A percentile compares a stretch with the other conserved stretches of the same genome.
These are phyloP conservation scores for Agarophyton chilense DNA, from an alignment of 23 red algal species.

Conservation along the genomic window DNA sequence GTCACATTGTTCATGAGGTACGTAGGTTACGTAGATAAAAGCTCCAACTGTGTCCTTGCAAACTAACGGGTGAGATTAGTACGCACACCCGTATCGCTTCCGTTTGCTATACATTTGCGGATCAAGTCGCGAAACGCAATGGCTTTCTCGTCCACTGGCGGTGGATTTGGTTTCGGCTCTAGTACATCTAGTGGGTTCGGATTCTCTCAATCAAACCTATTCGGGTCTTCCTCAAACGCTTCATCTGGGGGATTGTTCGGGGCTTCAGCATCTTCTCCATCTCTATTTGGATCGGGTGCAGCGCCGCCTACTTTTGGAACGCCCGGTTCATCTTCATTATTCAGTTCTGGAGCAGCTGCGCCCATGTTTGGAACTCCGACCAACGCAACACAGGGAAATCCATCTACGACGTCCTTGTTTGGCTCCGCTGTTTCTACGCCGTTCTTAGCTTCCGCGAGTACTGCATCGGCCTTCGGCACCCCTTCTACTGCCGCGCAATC, in stretches of 20 bases:
- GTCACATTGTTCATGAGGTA: too few relatives aligned
- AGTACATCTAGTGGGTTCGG: neutral
- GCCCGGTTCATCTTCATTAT: neutral
- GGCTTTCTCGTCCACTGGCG: neutral
- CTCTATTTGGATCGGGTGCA: neutral
- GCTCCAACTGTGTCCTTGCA: too few relatives aligned
- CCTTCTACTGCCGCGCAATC: neutral
- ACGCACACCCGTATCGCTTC: too few relatives aligned
- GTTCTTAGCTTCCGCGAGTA: neutral
- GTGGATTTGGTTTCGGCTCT: neutral
- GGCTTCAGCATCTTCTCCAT: slow-evolving; percentile 7
- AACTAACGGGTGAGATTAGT: too few relatives aligned
- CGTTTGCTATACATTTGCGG: neutral
- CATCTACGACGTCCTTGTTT: neutral
- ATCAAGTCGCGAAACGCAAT: neutral
- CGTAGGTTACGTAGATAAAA: too few relatives aligned
- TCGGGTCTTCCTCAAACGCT: neutral
- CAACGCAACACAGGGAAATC: neutral
- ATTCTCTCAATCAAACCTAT: neutral
- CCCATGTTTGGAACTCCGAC: neutral
- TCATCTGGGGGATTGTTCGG: slow-evolving; percentile 5
- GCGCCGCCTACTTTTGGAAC: slow-evolving; percentile 10
- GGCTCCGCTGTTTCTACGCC: neutral
- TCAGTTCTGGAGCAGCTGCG: neutral
- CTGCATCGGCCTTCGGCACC: neutral